A percentile compares a stretch with the other conserved stretches of the same genome.
phyloP scores from a whole-genome alignment of 176 grass and related monocot genomes.

The Carex kokanica region DNA sequence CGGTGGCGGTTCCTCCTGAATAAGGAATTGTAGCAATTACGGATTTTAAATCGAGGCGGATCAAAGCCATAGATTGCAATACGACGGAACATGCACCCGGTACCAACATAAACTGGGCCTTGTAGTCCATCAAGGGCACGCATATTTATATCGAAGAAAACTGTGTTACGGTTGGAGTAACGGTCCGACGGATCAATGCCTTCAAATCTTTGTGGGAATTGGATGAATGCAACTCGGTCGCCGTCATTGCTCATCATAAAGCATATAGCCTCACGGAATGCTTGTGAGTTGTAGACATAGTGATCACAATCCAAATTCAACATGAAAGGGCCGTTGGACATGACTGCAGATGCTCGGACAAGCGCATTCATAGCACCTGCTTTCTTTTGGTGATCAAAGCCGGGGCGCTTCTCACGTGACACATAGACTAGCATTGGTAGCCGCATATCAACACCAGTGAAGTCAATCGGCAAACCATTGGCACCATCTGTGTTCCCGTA shows the following conservation, averaged over 20 bases:
- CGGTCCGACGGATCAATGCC: constrained; percentile 27
- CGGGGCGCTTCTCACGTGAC: constrained; percentile 29
- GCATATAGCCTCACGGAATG: constrained; percentile 24
- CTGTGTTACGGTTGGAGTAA: constrained; percentile 25
- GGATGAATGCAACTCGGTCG: constrained; percentile 23
- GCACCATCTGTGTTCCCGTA: constrained; percentile 14
- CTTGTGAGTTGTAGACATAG: constrained; percentile 28
- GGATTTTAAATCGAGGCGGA: constrained; percentile 20
- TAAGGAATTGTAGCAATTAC: constrained; percentile 24
- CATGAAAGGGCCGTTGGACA: constrained; percentile 26
- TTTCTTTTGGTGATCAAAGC: constrained; percentile 28
- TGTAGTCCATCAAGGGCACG: constrained; percentile 26
- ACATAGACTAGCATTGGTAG: constrained; percentile 19
- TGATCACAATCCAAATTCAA: constrained; percentile 29
- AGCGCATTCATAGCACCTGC: constrained; percentile 28
- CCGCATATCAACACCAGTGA: constrained; percentile 22
- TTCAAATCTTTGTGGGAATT: constrained; percentile 31
- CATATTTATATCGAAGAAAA: constrained; percentile 32
- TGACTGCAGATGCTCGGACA: constrained; percentile 22
- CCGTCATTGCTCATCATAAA: constrained; percentile 21
- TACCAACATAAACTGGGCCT: constrained; percentile 28
- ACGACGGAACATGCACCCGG: constrained; percentile 23
- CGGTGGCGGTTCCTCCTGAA: not conserved
- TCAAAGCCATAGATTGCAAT: constrained; percentile 26
- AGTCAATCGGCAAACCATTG: constrained; percentile 23